Conservation (phyloP, 257 asterid species). For the Fraxinus anomala region DNA sequence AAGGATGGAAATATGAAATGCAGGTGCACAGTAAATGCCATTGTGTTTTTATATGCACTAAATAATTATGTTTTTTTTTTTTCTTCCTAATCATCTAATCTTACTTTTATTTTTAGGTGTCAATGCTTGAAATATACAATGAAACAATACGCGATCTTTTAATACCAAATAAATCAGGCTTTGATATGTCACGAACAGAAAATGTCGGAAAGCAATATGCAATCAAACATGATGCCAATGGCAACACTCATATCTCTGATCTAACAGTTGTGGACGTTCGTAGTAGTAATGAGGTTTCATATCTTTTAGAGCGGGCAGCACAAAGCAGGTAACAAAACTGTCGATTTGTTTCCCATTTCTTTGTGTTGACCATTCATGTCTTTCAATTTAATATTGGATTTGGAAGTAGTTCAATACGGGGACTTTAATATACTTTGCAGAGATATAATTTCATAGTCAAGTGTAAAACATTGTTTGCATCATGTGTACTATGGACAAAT, state of each 20-base stretch:
- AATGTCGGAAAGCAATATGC: constrained; percentile 71
- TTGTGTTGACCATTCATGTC: background rate
- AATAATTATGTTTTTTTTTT: background rate
- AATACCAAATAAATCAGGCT: constrained; percentile 55
- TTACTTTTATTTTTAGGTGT: constrained; percentile 50
- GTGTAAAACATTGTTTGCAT: background rate
- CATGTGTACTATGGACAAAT: no score
- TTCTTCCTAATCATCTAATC: constrained; percentile 4
- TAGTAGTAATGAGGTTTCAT: constrained; percentile 86
- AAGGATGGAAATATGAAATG: constrained; percentile 99
- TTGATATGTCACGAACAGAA: constrained; percentile 61
- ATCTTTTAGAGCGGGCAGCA: constrained; percentile 85
- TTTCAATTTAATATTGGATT: background rate
- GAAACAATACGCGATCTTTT: constrained; percentile 86
- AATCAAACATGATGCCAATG: constrained; percentile 81
- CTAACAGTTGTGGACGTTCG: constrained; percentile 74
- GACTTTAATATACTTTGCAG: no score
- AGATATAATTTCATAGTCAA: no score
- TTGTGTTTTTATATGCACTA: background rate
- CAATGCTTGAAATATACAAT: constrained; percentile 97
- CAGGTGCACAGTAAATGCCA: constrained; percentile 52
- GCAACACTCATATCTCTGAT: constrained; percentile 83
- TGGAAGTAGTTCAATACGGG: no score
- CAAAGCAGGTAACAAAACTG: constrained; percentile 70
- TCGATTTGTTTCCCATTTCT: background rate